Percentiles rank a stretch among this genome's conserved stretches.
These are phyloP conservation scores for Acanthamoeba rhysodes DNA, from an alignment of 208 protist species.

Conservation along the genomic window DNA sequence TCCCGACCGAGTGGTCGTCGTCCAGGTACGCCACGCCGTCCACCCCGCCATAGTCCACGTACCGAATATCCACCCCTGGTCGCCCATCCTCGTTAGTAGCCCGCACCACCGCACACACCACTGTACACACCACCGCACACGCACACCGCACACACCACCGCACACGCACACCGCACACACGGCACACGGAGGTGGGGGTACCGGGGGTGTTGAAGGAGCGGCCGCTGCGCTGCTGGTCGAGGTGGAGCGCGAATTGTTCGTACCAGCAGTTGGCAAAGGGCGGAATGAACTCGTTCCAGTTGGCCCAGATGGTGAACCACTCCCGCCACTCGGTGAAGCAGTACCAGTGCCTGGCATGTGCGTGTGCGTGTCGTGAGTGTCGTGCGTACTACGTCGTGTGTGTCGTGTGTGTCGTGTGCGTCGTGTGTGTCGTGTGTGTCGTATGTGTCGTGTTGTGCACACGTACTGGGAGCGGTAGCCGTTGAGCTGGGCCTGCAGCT, in stretches of 20 bases:
- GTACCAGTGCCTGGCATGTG: background rate
- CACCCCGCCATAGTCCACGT: slow-evolving; percentile 8
- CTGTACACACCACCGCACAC: no score
- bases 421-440: background rate
- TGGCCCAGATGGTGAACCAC: slow-evolving; percentile 27
- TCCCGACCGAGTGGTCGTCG: background rate
- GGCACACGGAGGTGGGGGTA: background rate
- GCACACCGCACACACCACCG: no score
- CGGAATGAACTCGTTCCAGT: slow-evolving; percentile 3
- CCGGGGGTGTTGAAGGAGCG: slow-evolving; percentile 30
- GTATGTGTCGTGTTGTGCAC: no score
- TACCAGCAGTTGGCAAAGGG: background rate
- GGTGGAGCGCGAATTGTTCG: slow-evolving; percentile 1
- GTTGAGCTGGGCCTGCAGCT: slow-evolving; percentile 15
- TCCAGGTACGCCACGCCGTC: slow-evolving; percentile 2
- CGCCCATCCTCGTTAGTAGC: no score
- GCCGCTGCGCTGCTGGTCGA: background rate
- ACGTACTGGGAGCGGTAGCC: background rate
- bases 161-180: no score
- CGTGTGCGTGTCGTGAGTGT: no score
- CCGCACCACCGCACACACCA: no score
- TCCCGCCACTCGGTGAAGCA: background rate
- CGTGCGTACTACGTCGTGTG: background rate
- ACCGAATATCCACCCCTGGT: background rate
- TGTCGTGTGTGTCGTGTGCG: no score